Evolutionary conservation across 78 protist species (phyloP), one percentile per base, ranked within the genome.

Genomic region (Dictyostelium citrinum): DNA sequence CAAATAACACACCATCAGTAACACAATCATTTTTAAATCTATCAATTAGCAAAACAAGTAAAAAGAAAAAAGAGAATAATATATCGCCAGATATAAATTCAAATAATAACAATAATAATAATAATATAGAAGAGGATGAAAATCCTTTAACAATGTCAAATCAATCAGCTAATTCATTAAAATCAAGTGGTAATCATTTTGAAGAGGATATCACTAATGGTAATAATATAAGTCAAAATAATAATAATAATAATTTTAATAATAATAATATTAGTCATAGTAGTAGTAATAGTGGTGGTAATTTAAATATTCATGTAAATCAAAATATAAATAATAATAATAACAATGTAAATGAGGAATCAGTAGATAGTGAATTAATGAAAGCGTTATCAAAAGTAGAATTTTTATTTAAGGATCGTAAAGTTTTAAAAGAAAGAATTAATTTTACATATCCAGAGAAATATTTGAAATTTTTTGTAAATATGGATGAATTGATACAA

Each of bases 401-500:
- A 68, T 78, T 68, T 31, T 31, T 88, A 16, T 78, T 61, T 51
- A 88, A 78, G 41, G 93, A 88, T 43, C 49, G 93, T 22, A 88
- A 88, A 75, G 71, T 78, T 9, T 27, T 88, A 31, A 88, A 88
- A 77, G 93, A 88, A 27, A 67, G 93, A 24, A 78, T 88, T 43
- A 88, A 78, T 39, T 88, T 78, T 35, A 68, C 85, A 31, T 88
- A 88, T 68, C 93, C 93, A 12, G 93, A 88, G 81, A 76, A 88
- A 79, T 88, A 88, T 75, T 55, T 55, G 9, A 76, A 46, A n/a
- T 51, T 41, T 11, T 49, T 78, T 49, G 58, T 88, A n/a, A 12
- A 35, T 8, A 46, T 78, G 35, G 93, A 88, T 67, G 79, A 78
- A n/a, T 20, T 88, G 10, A 24, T 88, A 0, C 80, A 78, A 49